Evolutionary conservation across 495 filamentous ascomycete genomes (phyloP), one percentile per base, ranked within the genome.

Genomic region (Amphirosellinia nigrospora): DNA sequence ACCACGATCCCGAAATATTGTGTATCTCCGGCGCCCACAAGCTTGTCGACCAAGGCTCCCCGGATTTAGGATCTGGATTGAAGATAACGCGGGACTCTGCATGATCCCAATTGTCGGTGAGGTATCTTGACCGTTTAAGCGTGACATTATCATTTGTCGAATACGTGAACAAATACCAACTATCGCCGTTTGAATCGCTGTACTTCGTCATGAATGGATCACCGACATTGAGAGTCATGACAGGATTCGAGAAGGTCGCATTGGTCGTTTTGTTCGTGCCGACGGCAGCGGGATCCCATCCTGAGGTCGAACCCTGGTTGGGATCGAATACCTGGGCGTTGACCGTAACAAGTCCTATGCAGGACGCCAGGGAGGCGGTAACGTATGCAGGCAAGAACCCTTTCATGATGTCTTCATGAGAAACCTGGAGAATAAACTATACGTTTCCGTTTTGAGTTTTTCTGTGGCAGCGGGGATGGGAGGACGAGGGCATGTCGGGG

Each of bases 11-110:
- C 36, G 76, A 73, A 16, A 86, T 78, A 19, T 79, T 74, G 68
- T 86, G 84, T 11, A 86, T 75, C 70, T 86, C 84, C 15, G 83
- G 83, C 23, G 84, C 82, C 84, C 84, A 85, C 1, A 85, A 55
- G 58, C 83, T 79, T n/a, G 77, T 82, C 16, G 81, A 80, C 77
- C 82, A 84, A 23, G 80, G 79, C 38, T 75, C 71, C 46, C 79
- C 81, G 55, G 72, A 73, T 0, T 77, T 77, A 9, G 80, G 78
- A 41, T 77, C 69, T 21, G 76, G 76, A 16, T 76, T 76, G 60
- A 85, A 83, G 43, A 82, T 72, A 55, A 77, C 68, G 50, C 79
- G 79, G 28, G 64, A 71, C 36, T 84, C 83, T n/a, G 80, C 79
- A 71, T 77, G 75, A 38, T 83, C 81, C 82, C 80, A 85, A 56